Conservation (phyloP, 768 basidiomycete genomes). For the Fomitopsis pulvina region DNA sequence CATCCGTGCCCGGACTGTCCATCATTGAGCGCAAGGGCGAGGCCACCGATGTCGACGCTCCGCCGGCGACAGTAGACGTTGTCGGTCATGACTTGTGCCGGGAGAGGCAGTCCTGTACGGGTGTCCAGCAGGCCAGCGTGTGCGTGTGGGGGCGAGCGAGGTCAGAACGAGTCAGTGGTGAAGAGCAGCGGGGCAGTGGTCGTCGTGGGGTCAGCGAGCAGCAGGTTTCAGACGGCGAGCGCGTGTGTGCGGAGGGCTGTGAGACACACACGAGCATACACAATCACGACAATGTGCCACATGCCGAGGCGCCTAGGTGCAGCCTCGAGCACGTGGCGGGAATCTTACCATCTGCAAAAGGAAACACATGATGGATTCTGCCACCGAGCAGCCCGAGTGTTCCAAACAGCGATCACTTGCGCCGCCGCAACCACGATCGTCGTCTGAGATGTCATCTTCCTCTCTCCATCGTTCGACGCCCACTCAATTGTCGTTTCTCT, state of each 20-base stretch:
- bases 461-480: too few species aligned
- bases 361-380: background rate
- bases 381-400: background rate
- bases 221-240: constrained; percentile 10
- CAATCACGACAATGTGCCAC: too few species aligned
- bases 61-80: constrained; percentile 37
- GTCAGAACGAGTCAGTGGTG: background rate
- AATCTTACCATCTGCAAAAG: background rate
- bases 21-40: constrained; percentile 69
- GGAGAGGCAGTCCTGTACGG: too few species aligned
- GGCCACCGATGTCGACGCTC: constrained; percentile 87
- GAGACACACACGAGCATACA: too few species aligned
- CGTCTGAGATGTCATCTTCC: too few species aligned
- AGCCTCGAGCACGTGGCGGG: background rate
- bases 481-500: too few species aligned
- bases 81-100: constrained; percentile 11
- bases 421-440: too few species aligned
- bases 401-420: too few species aligned
- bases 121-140: background rate
- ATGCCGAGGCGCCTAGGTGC: background rate
- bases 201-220: constrained; percentile 1
- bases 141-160: background rate
- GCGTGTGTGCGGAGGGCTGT: constrained; percentile 10
- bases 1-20: constrained; percentile 63
- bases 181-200: background rate